Base-by-base conservation (phyloP, 129 eudicot species). In the Flaveria robusta region DNA sequence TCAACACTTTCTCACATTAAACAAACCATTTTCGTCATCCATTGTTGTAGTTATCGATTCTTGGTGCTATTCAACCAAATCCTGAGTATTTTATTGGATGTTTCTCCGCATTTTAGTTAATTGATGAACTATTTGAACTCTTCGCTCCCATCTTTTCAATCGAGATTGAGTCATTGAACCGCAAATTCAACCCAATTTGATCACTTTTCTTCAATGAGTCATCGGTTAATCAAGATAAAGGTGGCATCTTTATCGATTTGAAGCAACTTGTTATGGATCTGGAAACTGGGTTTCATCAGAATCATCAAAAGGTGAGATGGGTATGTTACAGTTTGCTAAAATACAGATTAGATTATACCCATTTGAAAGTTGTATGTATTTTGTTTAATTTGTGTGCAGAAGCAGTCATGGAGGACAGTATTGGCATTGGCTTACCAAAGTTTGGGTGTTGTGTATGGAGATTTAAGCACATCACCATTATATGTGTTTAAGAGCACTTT, bases 381-480 rank as follows among this genome's bases (percentile, higher is more conserved):
- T 46, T 15, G 23, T 22, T 9, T 70, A 37, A 74, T 56, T 72
- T n/a, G 18, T 76, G 29, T 77, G 83, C 88, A 93, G 97, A 93
- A 71, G 77, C 93, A 94, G 55, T 88, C 96, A 26, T 94, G 98
- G 98, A 87, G 78, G 81, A 81, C 92, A 71, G 84, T 91, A 37
- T 70, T 94, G 87, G 86, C 95, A 80, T 82, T 94, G 80, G 97
- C 98, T 46, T 94, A 94, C 67, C 97, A 94, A 84, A 94, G 98
- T 77, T 87, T 94, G 77, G 98, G 98, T 5, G 97, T 94, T 68
- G 98, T 94, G 8, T 94, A 91, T 83, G 98, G 98, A 7, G 98
- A 94, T 88, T 94, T 94, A 85, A 91, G 98, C 70, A 93, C 89
- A 50, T 93, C 98, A 9, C 98, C 98, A 5, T 83, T 93, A 24